Evolutionary conservation across 129 eudicot genomes (phyloP).

Genomic region (Scalesia atractyloides): DNA sequence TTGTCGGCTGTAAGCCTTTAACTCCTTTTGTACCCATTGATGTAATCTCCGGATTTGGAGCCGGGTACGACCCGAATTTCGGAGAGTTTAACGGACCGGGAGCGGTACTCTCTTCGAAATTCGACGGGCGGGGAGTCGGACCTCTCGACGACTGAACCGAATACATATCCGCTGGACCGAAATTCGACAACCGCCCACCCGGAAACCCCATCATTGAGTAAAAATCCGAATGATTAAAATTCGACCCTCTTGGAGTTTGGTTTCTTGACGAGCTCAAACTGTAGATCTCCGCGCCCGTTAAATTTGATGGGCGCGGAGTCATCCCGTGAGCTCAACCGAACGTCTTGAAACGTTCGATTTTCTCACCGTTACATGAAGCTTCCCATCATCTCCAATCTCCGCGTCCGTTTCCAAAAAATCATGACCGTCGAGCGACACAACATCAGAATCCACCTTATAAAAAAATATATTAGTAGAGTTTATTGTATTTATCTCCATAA

Average conservation of each 20-base stretch:
- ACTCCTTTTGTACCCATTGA: constrained; percentile 36
- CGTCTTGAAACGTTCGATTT: constrained; percentile 22
- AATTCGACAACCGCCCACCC: constrained; percentile 77
- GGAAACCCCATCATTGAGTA: constrained; percentile 94
- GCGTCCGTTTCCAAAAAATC: constrained; percentile 34
- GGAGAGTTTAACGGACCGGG: constrained; percentile 58
- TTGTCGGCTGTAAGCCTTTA: constrained; percentile 34
- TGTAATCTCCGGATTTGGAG: constrained; percentile 86
- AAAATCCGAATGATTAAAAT: constrained; percentile 11
- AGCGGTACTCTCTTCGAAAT: constrained; percentile 78
- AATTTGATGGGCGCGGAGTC: constrained; percentile 67
- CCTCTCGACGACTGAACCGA: constrained; percentile 90
- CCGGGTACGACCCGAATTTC: constrained; percentile 76
- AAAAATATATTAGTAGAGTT: no score
- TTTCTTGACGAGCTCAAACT: constrained; percentile 14
- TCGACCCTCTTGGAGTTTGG: constrained; percentile 4
- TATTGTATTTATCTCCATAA: no score
- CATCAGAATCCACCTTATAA: constrained; percentile 71
- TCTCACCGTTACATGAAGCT: constrained; percentile 14
- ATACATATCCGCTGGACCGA: constrained; percentile 77
- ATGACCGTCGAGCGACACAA: constrained; percentile 82
- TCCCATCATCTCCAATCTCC: constrained; percentile 9
- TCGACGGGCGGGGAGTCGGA: constrained; percentile 85
- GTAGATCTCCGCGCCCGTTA: constrained; percentile 6
- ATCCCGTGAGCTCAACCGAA: constrained; percentile 28